Conservation (phyloP, 805 yeast genomes). For the Ogataea salicorniae region DNA sequence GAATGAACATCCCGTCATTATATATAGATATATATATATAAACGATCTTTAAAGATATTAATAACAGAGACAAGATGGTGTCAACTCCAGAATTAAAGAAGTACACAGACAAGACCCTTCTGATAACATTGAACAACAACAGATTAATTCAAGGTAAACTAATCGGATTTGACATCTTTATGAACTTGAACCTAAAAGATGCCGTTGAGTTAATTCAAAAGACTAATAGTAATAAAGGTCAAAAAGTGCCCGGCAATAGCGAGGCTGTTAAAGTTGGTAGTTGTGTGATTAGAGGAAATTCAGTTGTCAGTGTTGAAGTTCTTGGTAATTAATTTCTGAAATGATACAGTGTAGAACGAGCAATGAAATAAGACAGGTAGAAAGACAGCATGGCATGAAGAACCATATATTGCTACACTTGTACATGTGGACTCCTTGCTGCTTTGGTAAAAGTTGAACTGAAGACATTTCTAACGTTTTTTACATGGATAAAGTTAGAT, state of each 20-base stretch:
- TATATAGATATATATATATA: not conserved
- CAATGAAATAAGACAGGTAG: too few species aligned
- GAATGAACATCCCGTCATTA: too few species aligned
- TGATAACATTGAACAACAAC: conserved; percentile 72
- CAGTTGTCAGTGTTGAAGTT: conserved; percentile 47
- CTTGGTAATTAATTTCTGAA: conserved; percentile 4
- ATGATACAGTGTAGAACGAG: too few species aligned
- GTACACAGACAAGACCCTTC: conserved; percentile 75
- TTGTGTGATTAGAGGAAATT: conserved; percentile 48
- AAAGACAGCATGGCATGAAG: too few species aligned
- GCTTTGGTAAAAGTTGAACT: too few species aligned
- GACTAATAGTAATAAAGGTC: not conserved
- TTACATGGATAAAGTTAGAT: too few species aligned
- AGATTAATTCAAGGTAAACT: conserved; percentile 76
- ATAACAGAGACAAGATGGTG: conserved; percentile 20
- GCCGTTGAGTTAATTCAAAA: conserved; percentile 16
- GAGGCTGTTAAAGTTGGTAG: conserved; percentile 26
- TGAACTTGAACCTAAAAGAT: conserved; percentile 31
- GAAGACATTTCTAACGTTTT: too few species aligned
- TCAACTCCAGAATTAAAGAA: conserved; percentile 36
- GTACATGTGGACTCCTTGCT: too few species aligned
- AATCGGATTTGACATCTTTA: conserved; percentile 72
- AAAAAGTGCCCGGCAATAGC: conserved; percentile 1
- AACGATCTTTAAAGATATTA: not conserved
- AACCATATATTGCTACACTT: too few species aligned